Evolutionary conservation across 345 rosid genomes (phyloP), one percentile per base, ranked within the genome.

Genomic region (Eutrema yunnanense): DNA sequence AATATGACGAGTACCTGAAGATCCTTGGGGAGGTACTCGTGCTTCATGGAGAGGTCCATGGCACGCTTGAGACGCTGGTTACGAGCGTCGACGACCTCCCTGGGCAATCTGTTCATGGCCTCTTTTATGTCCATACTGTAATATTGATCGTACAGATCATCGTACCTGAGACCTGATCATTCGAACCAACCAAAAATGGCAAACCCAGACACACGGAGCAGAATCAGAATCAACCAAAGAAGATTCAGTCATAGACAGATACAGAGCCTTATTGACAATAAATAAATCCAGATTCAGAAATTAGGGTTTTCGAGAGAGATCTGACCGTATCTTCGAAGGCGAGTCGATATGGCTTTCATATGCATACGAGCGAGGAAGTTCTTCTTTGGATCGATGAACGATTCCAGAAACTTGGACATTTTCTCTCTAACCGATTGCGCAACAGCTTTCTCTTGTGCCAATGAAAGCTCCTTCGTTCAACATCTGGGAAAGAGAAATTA

Each of bases 21-120:
- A 50, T 92, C 76, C 65, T 85, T 76, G 14, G 93, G 81, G 33
- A 95, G 98, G 79, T 90, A 90, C 83, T 88, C 84, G 77, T 95
- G 99, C 84, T 95, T 95, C 97, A 95, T 85, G 68, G 99, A 95
- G 67, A 95, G 97, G 76, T 95, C 99, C 87, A 92, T 87, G 64
- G 99, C 96, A 51, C 98, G 99, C 86, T 92, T 92, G 68, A 95
- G 90, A 9, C 96, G 99, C 90, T 95, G 97, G 78, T 86, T 66
- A 36, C 99, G 96, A 8, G 99, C 97, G 65, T 95, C 96, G 13
- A 95, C 86, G 33, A 95, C 73, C 86, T 95, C 97, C 44, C 87
- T 81, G 1, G 99, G 99, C 37, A 95, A 81, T 78, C 99, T 86
- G 78, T 85, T 81, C 62, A 95, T 80, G 0, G 99, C 97, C 72